A percentile compares a stretch with the other conserved stretches of the same genome.
Evolutionary conservation across 179 eudicot species (phyloP).

Genomic region (Carnegiea gigantea): DNA sequence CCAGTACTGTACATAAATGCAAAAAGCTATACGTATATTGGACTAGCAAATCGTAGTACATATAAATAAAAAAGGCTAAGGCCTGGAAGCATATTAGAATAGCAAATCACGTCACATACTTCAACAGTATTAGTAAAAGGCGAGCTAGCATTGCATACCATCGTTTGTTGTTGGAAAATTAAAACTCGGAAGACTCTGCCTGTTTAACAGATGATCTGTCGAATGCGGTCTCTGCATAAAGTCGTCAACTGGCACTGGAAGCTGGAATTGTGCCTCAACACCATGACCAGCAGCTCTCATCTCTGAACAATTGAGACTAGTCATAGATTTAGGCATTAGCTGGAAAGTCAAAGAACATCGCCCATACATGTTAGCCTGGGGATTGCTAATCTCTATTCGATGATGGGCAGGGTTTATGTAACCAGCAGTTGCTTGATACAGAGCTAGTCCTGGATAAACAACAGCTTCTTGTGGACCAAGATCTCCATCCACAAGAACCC

Average conservation of each 20-base stretch:
- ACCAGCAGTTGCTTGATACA: slow-evolving; percentile 95
- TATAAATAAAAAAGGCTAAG: too few species aligned
- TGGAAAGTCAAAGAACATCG: slow-evolving; percentile 81
- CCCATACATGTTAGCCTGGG: slow-evolving; percentile 66
- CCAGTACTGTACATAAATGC: neutral
- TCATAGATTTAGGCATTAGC: slow-evolving; percentile 94
- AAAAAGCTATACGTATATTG: neutral
- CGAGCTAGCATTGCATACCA: slow-evolving; percentile 42
- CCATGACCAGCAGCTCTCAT: slow-evolving; percentile 99
- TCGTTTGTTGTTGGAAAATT: slow-evolving; percentile 65
- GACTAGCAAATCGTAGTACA: neutral
- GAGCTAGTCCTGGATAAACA: slow-evolving; percentile 85
- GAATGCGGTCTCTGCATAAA: slow-evolving; percentile 90
- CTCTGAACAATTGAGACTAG: slow-evolving; percentile 79
- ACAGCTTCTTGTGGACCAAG: slow-evolving; percentile 90
- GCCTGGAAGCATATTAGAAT: too few species aligned
- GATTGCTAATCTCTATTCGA: slow-evolving; percentile 56
- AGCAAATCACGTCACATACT: neutral
- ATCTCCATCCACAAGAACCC: slow-evolving; percentile 86
- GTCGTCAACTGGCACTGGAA: slow-evolving; percentile 92
- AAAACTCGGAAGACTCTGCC: slow-evolving; percentile 56
- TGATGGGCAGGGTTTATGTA: slow-evolving; percentile 73
- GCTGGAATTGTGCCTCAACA: slow-evolving; percentile 94
- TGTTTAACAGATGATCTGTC: slow-evolving; percentile 61
- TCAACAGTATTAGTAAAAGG: neutral